These are phyloP conservation scores for Dothistroma pini DNA, from an alignment of 2,329 filamentous ascomycete species.

Conservation along the genomic window DNA sequence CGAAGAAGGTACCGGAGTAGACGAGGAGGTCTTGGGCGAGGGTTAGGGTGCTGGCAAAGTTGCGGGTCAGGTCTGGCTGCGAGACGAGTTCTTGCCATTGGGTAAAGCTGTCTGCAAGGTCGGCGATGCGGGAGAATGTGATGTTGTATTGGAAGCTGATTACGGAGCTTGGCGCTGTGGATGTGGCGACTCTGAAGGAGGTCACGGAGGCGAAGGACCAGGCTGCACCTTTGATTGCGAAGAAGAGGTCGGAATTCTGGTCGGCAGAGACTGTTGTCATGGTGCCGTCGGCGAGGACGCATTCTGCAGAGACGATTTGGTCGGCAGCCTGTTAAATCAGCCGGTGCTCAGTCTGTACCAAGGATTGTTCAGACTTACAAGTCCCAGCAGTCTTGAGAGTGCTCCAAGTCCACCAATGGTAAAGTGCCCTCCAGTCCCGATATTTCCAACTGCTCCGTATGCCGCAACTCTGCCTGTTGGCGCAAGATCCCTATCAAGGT, in stretches of 20 bases:
- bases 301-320: conserved; percentile 40
- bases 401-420: conserved; percentile 33
- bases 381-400: conserved; percentile 52
- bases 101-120: conserved; percentile 20
- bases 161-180: conserved; percentile 21
- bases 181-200: conserved; percentile 24
- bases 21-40: conserved; percentile 14
- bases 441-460: conserved; percentile 17
- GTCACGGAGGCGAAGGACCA: conserved; percentile 30
- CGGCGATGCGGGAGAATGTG: conserved; percentile 16
- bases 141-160: conserved; percentile 23
- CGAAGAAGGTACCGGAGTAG: conserved; percentile 20
- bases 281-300: conserved; percentile 41
- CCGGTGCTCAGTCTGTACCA: not conserved
- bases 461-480: conserved; percentile 14
- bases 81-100: conserved; percentile 20
- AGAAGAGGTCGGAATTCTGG: conserved; percentile 28
- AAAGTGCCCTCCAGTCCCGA: conserved; percentile 19
- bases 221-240: conserved; percentile 28
- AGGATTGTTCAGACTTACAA: conserved; percentile 29
- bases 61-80: conserved; percentile 16
- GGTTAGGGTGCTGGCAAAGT: conserved; percentile 21
- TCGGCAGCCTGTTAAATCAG: conserved; percentile 39
- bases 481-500: conserved; percentile 12
- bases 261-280: conserved; percentile 37